Conservation (phyloP, 2,329 filamentous ascomycete genomes). For the Fusarium protoensiforme region DNA sequence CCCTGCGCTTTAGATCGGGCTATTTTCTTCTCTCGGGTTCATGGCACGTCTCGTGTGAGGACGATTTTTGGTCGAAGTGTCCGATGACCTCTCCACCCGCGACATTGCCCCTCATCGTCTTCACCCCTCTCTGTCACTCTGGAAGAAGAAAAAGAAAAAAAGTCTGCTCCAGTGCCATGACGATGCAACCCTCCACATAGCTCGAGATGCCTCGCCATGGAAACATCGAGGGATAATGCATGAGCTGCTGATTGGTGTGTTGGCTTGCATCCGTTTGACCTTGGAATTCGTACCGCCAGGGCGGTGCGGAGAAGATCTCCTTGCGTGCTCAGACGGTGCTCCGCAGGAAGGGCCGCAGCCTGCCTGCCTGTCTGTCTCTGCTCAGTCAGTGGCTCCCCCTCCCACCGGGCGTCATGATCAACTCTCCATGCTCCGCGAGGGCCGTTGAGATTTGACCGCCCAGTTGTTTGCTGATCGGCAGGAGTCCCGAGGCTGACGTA, state of each 20-base stretch:
- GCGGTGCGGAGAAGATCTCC: slow-evolving; percentile 22
- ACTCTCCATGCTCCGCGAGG: not conserved
- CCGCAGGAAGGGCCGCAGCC: slow-evolving; percentile 8
- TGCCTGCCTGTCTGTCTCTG: not conserved
- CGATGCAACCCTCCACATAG: slow-evolving; percentile 31
- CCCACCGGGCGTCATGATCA: not conserved
- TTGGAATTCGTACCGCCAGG: slow-evolving; percentile 5
- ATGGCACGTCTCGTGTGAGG: slow-evolving; percentile 23
- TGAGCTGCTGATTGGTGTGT: slow-evolving; percentile 26
- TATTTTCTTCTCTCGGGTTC: slow-evolving; percentile 26
- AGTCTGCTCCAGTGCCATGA: slow-evolving; percentile 17
- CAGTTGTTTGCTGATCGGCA: slow-evolving; percentile 12
- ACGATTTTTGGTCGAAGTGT: slow-evolving; percentile 18
- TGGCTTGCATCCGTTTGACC: slow-evolving; percentile 3
- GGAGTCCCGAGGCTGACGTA: slow-evolving; percentile 15
- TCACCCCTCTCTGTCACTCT: slow-evolving; percentile 23
- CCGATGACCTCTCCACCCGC: slow-evolving; percentile 31
- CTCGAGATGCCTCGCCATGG: slow-evolving; percentile 20
- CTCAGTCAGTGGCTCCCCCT: not conserved
- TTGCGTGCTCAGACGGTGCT: slow-evolving; percentile 15
- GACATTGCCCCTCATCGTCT: slow-evolving; percentile 16
- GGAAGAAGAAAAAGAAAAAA: not conserved
- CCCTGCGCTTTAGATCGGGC: slow-evolving; percentile 40
- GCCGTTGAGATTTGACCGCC: slow-evolving; percentile 13
- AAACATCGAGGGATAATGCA: slow-evolving; percentile 14